phyloP scores from a whole-genome alignment of 2,329 filamentous ascomycete species.

The Periconia digitata region DNA sequence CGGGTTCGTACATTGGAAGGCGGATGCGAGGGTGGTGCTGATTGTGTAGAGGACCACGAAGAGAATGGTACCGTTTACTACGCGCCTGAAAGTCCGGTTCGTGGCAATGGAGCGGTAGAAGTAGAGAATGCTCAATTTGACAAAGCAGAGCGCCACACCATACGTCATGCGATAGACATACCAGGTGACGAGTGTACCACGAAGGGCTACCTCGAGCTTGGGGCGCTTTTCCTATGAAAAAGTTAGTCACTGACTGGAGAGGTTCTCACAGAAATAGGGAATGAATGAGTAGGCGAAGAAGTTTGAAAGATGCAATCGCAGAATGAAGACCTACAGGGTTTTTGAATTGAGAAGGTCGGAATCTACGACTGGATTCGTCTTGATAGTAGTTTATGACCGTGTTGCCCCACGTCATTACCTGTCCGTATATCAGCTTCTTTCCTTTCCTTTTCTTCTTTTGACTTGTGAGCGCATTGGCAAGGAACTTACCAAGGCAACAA shows the following conservation, averaged over 20 bases:
- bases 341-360: conserved; percentile 25
- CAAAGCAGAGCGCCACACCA: conserved; percentile 31
- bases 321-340: conserved; percentile 23
- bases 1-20: conserved; percentile 37
- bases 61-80: conserved; percentile 30
- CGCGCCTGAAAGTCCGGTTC: conserved; percentile 31
- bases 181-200: conserved; percentile 35
- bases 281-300: background rate
- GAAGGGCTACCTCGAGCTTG: conserved; percentile 22
- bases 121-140: conserved; percentile 36
- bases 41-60: conserved; percentile 37
- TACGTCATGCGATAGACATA: conserved; percentile 38
- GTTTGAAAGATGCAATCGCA: background rate
- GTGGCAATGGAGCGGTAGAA: conserved; percentile 42
- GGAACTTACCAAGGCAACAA: conserved; percentile 30
- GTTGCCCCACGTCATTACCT: conserved; percentile 41
- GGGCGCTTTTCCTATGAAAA: conserved; percentile 29
- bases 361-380: conserved; percentile 30
- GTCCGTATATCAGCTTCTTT: conserved; percentile 11
- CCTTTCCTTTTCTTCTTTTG: background rate
- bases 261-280: background rate
- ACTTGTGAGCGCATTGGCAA: background rate
- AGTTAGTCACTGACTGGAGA: conserved; percentile 9
- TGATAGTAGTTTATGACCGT: conserved; percentile 40
- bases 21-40: conserved; percentile 26